These are phyloP conservation scores for Epichloe sylvatica DNA, from an alignment of 2,329 filamentous ascomycete species.

Conservation along the genomic window DNA sequence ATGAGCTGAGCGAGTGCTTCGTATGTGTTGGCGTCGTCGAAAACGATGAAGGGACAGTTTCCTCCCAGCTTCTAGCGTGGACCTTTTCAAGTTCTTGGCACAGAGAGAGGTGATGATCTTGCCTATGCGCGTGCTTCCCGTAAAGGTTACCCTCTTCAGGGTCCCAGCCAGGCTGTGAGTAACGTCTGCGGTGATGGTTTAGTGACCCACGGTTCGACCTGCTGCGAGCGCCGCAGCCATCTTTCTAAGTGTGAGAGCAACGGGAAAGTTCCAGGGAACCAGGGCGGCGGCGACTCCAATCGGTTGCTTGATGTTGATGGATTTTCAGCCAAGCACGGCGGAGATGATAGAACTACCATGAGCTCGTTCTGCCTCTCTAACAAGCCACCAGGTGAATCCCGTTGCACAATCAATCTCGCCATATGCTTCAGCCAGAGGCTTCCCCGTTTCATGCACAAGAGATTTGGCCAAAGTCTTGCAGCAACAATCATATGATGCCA, in stretches of 20 bases:
- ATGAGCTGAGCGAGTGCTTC: slow-evolving; percentile 49
- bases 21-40: slow-evolving; percentile 56
- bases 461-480: slow-evolving; percentile 27
- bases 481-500: slow-evolving; percentile 24
- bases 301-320: slow-evolving; percentile 52
- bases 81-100: slow-evolving; percentile 51
- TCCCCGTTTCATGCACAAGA: slow-evolving; percentile 38
- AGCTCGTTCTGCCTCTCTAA: slow-evolving; percentile 30
- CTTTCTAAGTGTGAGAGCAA: slow-evolving; percentile 35
- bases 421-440: slow-evolving; percentile 38
- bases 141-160: slow-evolving; percentile 62
- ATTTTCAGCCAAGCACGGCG: slow-evolving; percentile 46
- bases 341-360: slow-evolving; percentile 47
- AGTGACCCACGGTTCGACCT: slow-evolving; percentile 60
- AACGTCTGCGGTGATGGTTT: slow-evolving; percentile 66
- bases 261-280: slow-evolving; percentile 44
- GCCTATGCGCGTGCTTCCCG: slow-evolving; percentile 57
- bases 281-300: slow-evolving; percentile 22
- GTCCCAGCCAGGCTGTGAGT: slow-evolving; percentile 60
- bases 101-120: slow-evolving; percentile 47
- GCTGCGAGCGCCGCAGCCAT: slow-evolving; percentile 47
- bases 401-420: slow-evolving; percentile 43
- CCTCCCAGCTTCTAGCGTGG: slow-evolving; percentile 55
- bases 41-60: slow-evolving; percentile 52
- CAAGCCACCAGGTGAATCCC: slow-evolving; percentile 43